Conservation (phyloP, 306 rosid species). For the Parietaria judaica region DNA sequence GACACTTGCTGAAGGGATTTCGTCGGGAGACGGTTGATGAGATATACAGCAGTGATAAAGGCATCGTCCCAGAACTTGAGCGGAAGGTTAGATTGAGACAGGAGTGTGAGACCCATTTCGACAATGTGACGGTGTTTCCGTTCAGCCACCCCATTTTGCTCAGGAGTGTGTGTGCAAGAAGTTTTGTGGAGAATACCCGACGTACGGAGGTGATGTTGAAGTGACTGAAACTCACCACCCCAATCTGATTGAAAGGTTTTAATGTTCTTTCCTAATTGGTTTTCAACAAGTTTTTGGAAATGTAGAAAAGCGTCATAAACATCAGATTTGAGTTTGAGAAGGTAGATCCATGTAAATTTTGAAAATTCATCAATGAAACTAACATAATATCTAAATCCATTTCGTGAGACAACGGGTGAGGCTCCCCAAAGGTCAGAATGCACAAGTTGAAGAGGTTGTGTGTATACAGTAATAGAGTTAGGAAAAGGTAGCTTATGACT, state of each 20-base stretch:
- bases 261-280: not conserved
- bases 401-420: not conserved
- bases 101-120: not conserved
- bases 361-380: not conserved
- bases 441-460: not conserved
- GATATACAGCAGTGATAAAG: not conserved
- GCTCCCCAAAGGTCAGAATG: not conserved
- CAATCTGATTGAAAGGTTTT: not conserved
- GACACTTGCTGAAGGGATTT: not conserved
- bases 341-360: not conserved
- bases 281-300: not conserved
- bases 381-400: not conserved
- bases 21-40: not conserved
- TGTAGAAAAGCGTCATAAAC: not conserved
- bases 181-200: not conserved
- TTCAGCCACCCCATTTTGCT: slow-evolving; percentile 13
- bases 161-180: not conserved
- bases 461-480: not conserved
- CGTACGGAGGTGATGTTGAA: not conserved
- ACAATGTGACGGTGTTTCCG: not conserved
- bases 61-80: not conserved
- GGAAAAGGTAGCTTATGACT: not conserved
- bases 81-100: not conserved
- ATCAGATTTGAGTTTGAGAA: not conserved
- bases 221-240: not conserved